Base-by-base conservation (phyloP, 345 rosid species). In the Arabidopsis thaliana region DNA sequence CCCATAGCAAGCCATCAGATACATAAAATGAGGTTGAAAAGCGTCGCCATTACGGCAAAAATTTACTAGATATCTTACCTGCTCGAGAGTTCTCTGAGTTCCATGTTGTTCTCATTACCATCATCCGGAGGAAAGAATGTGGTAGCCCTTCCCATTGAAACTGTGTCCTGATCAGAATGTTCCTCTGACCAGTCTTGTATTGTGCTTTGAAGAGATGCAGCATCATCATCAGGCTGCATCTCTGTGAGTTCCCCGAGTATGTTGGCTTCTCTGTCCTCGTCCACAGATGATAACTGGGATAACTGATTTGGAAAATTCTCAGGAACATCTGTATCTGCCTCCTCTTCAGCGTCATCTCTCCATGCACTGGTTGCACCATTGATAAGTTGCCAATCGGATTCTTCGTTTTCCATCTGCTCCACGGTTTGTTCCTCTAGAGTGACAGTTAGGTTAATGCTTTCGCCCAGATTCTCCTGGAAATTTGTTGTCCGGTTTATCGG, bases 71-170 rank as follows among this genome's bases (percentile, higher is more conserved):
- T 56, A 2, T 23, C 13, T 40, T 65, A 91, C 98, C 99, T 90
- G 83, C 85, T 89, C 20, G 87, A 75, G 52, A 94, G 92, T 72
- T 94, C 96, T 83, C 96, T 85, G 65, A 94, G 86, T 77, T 94
- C 99, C 67, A 53, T 74, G 74, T 76, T 73, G 72, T 77, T 85
- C 38, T 85, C 95, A 67, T 87, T 84, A 71, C 85, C 96, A 69
- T 90, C 92, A 64, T 85, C 90, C 38, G 76, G 83, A 28, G 81
- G 69, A 85, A 87, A 85, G 77, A 81, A 84, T 55, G 89, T 55
- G 76, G 71, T 79, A 44, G 76, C 64, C 78, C 90, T 88, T 62
- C 79, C 87, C 66, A 61, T 67, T 1, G 85, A 70, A 78, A 74
- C 77, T 51, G 76, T 75, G 51, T 80, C 87, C 63, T 59, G 84